Base-by-base conservation (phyloP, 176 grass and related monocot genomes). In the Oryza glumipatula region DNA sequence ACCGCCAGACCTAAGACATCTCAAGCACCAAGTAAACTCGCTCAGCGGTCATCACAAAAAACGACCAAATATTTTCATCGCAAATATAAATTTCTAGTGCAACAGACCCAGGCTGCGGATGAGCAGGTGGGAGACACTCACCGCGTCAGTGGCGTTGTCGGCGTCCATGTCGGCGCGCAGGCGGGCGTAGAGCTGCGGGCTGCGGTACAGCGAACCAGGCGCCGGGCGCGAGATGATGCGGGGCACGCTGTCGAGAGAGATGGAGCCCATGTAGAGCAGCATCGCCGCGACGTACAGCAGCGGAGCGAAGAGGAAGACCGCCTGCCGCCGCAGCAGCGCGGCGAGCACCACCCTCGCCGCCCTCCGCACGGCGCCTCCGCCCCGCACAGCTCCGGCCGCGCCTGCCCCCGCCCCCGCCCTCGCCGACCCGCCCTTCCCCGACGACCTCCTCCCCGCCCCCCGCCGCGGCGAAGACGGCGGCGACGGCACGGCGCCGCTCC, bases 281-380 rank as follows among this genome's bases (percentile, higher is more conserved):
- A 99, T 99, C 36, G 89, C 86, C 6, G 91, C 91, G 3, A 99
- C 94, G 72, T 99, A 99, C 30, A 99, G 90, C 68, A 99, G 87
- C 46, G 97, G 97, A 5, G 97, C 94, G 67, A 99, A 99, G 68
- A 99, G 94, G 90, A 99, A 94, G 76, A 99, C 93, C 11, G 90
- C 97, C 87, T 99, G 97, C 56, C 94, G 81, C 61, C 97, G 90
- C 41, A 99, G 92, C 68, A 99, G 81, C 72, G 92, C 61, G 26
- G 88, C 87, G 1, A 94, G 91, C n/a, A 94, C 49, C 71, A 21
- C 84, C 61, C 83, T 77, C 79, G 87, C 86, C 43, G 86, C 81
- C 80, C 96, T 83, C 85, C 88, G 83, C 67, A 45, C 39, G 19
- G 80, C 33, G 6, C 79, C 73, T 65, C 70, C 69, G 52, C 67